A percentile compares a stretch with the other conserved stretches of the same genome.
Conservation (phyloP, 2,329 filamentous ascomycete species). For the Beauveria medogensis region DNA sequence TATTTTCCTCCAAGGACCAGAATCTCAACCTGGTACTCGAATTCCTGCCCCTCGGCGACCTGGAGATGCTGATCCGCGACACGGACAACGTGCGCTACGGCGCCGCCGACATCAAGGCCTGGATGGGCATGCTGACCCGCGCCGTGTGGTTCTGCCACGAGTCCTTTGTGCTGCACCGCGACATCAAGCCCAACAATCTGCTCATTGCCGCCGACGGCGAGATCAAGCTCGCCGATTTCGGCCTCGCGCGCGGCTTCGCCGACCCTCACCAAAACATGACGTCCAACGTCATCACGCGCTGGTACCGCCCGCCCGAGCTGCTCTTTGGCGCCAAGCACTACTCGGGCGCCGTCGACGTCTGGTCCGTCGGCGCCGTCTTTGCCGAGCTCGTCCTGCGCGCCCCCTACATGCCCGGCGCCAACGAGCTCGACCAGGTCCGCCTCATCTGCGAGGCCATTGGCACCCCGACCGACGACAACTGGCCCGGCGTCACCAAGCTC, state of each 20-base stretch:
- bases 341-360: slow-evolving; percentile 83
- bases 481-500: slow-evolving; percentile 81
- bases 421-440: slow-evolving; percentile 77
- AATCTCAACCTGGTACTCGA: slow-evolving; percentile 95
- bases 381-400: slow-evolving; percentile 79
- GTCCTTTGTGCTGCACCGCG: slow-evolving; percentile 86
- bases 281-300: slow-evolving; percentile 87
- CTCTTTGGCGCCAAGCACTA: slow-evolving; percentile 88
- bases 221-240: slow-evolving; percentile 95
- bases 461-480: slow-evolving; percentile 87
- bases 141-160: slow-evolving; percentile 96
- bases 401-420: slow-evolving; percentile 76
- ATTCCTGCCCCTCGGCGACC: slow-evolving; percentile 84
- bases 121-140: slow-evolving; percentile 95
- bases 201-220: slow-evolving; percentile 88
- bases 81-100: slow-evolving; percentile 70
- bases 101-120: slow-evolving; percentile 87
- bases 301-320: slow-evolving; percentile 92
- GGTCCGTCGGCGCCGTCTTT: slow-evolving; percentile 89
- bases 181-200: slow-evolving; percentile 98
- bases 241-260: slow-evolving; percentile 80
- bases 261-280: slow-evolving; percentile 90
- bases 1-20: slow-evolving; percentile 93
- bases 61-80: slow-evolving; percentile 91
- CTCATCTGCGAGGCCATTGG: slow-evolving; percentile 81